A percentile compares a stretch with the other conserved stretches of the same genome.
Evolutionary conservation across 1,139 yeast species (phyloP).

Genomic region (Pichia sp.): DNA sequence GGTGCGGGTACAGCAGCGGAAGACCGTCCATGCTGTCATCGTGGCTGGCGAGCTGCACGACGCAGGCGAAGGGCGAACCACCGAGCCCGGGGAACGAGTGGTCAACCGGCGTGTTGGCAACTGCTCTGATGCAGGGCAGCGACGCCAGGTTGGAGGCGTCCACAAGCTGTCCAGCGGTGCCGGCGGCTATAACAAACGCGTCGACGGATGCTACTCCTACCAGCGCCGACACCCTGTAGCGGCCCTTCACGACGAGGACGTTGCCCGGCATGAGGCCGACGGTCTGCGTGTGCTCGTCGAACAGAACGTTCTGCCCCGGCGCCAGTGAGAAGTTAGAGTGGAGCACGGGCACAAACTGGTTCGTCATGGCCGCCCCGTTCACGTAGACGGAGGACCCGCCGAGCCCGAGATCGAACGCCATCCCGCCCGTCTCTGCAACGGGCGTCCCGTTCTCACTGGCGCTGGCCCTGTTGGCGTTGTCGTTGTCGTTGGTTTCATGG

Average conservation of each 20-base stretch:
- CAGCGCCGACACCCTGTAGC: conserved; percentile 46
- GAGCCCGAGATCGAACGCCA: conserved; percentile 4
- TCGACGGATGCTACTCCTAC: conserved; percentile 57
- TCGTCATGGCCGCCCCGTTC: not conserved
- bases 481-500: conserved; percentile 11
- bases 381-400: not conserved
- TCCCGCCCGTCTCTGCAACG: not conserved
- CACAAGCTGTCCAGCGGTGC: conserved; percentile 28
- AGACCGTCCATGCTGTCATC: not conserved
- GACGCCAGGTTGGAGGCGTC: conserved; percentile 53
- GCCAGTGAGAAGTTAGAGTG: conserved; percentile 7
- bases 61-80: conserved; percentile 1
- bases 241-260: conserved; percentile 54
- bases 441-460: not conserved
- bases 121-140: conserved; percentile 46
- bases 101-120: not conserved
- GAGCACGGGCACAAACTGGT: not conserved
- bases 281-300: conserved; percentile 32
- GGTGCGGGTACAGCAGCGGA: conserved; percentile 43
- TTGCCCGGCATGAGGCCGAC: conserved; percentile 47
- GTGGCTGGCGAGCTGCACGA: conserved; percentile 9
- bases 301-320: conserved; percentile 25
- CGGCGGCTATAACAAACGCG: not conserved
- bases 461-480: not conserved
- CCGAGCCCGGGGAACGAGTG: not conserved